Percentiles rank a stretch among this genome's conserved stretches.
phyloP scores from a whole-genome alignment of 805 yeast species.

The Candida chilensis region DNA sequence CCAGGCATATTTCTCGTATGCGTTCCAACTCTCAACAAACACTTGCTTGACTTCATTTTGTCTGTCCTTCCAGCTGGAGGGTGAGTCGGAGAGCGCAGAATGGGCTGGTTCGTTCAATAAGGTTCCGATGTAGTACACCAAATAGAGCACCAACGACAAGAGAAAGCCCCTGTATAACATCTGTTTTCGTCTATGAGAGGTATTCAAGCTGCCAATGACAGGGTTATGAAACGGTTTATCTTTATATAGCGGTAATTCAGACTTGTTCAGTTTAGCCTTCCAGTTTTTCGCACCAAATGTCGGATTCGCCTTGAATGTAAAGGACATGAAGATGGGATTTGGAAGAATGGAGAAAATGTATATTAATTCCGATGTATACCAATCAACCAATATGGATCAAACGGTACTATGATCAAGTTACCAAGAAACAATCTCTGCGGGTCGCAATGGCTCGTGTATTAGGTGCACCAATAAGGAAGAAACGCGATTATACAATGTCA shows the following conservation, averaged over 20 bases:
- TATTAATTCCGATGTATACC: too few species aligned
- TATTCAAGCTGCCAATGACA: not conserved
- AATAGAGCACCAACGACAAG: constrained; percentile 28
- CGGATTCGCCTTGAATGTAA: constrained; percentile 3
- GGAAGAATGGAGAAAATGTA: not conserved
- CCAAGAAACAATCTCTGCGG: too few species aligned
- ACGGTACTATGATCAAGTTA: too few species aligned
- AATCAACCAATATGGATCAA: too few species aligned
- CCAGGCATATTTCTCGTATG: constrained; percentile 72
- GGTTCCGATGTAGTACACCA: constrained; percentile 15
- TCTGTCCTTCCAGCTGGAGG: constrained; percentile 36
- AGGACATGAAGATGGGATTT: constrained; percentile 2
- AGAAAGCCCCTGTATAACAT: constrained; percentile 37
- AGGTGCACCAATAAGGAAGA: too few species aligned
- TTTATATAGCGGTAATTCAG: constrained; percentile 40
- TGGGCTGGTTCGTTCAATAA: not conserved
- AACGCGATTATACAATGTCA: too few species aligned
- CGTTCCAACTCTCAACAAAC: constrained; percentile 70
- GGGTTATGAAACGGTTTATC: constrained; percentile 32
- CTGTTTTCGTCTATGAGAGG: constrained; percentile 8
- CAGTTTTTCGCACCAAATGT: constrained; percentile 4
- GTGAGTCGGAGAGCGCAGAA: constrained; percentile 1
- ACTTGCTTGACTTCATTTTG: constrained; percentile 55
- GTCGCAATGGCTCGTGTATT: too few species aligned
- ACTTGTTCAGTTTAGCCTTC: constrained; percentile 5